These are phyloP conservation scores for Bombardia bombarda DNA, from an alignment of 495 filamentous ascomycete species.

Conservation along the genomic window DNA sequence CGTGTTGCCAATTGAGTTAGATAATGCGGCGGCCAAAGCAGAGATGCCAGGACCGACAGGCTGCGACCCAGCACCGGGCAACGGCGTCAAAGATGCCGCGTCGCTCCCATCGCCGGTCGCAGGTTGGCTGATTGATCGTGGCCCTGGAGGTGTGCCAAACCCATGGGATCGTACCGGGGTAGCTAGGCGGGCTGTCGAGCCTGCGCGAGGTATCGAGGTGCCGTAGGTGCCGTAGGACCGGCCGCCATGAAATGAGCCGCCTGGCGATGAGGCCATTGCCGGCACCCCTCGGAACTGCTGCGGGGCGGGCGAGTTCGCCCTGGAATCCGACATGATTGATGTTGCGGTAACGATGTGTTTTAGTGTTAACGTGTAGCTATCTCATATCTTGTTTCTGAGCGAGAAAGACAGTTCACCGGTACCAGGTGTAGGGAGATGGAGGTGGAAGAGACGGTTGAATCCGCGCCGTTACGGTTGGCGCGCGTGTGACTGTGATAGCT, in stretches of 20 bases:
- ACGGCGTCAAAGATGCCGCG: conserved; percentile 36
- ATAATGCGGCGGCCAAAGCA: conserved; percentile 67
- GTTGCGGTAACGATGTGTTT: background rate
- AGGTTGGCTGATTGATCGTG: background rate
- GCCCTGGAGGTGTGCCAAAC: conserved; percentile 4
- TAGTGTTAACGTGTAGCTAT: conserved; percentile 4
- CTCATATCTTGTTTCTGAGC: conserved; percentile 12
- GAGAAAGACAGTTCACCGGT: too few relatives aligned
- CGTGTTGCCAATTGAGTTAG: conserved; percentile 53
- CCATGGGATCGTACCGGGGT: conserved; percentile 48
- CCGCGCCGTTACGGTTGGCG: too few relatives aligned
- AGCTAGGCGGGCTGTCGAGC: conserved; percentile 64
- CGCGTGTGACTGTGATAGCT: too few relatives aligned
- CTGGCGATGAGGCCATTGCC: conserved; percentile 35
- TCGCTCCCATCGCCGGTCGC: conserved; percentile 17
- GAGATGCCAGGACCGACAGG: conserved; percentile 62
- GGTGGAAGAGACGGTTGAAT: too few relatives aligned
- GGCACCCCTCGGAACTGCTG: conserved; percentile 24
- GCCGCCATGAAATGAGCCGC: conserved; percentile 35
- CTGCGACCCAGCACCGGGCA: conserved; percentile 43
- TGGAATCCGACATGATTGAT: conserved; percentile 28
- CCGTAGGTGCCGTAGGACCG: conserved; percentile 31
- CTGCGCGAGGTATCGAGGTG: conserved; percentile 48
- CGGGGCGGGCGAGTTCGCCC: conserved; percentile 26
- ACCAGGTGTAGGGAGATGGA: too few relatives aligned